A percentile compares a stretch with the other conserved stretches of the same genome.
Evolutionary conservation across 1,284 basidiomycete genomes (phyloP).

Genomic region (Trichosporon faecale): DNA sequence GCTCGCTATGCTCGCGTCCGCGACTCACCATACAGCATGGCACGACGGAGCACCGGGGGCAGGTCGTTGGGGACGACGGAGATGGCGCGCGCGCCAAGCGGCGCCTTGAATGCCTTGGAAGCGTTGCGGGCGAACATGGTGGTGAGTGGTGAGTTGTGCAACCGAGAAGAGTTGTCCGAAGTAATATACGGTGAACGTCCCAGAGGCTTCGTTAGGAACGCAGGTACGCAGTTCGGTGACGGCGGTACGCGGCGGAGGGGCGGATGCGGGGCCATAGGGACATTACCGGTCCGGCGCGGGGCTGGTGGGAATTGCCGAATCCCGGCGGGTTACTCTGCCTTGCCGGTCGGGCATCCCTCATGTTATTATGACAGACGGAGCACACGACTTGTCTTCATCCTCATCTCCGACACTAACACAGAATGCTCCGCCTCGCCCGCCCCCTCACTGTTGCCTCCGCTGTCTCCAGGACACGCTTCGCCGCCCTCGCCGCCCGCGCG

Average conservation of each 20-base stretch:
- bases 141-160: not conserved
- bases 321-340: not conserved
- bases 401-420: not conserved
- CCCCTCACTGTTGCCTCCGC: not conserved
- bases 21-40: constrained; percentile 45
- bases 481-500: not conserved
- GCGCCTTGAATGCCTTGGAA: constrained; percentile 2
- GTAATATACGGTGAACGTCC: not conserved
- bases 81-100: constrained; percentile 15
- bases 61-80: constrained; percentile 13
- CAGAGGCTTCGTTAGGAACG: not conserved
- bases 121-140: not conserved
- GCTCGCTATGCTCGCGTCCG: no score
- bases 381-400: not conserved
- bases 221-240: not conserved
- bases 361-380: not conserved
- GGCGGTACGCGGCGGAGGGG: not conserved
- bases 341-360: not conserved
- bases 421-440: constrained; percentile 6
- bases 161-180: not conserved
- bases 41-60: constrained; percentile 35
- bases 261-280: not conserved
- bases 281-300: not conserved
- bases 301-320: not conserved
- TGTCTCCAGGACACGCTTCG: not conserved